Percentiles rank a stretch among this genome's conserved stretches.
Conservation (phyloP, 345 rosid genomes). For the Gynandropsis gynandra region DNA sequence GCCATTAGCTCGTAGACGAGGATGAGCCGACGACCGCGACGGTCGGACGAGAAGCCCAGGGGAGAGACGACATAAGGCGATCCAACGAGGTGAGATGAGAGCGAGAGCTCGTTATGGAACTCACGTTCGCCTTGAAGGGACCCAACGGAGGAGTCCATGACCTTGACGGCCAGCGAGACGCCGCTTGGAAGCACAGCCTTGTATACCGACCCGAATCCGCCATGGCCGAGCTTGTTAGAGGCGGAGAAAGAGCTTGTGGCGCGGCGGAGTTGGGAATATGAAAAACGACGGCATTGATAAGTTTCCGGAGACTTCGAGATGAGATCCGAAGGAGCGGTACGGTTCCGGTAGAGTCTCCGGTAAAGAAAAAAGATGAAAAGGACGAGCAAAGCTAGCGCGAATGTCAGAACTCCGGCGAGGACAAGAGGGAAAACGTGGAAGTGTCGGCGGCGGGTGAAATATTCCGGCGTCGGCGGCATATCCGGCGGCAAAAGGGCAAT, state of each 20-base stretch:
- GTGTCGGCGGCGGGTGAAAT: slow-evolving; percentile 16
- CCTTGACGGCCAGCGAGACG: slow-evolving; percentile 54
- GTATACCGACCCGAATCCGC: slow-evolving; percentile 82
- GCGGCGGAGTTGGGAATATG: slow-evolving; percentile 69
- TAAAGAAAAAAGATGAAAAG: slow-evolving; percentile 39
- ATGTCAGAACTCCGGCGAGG: slow-evolving; percentile 29
- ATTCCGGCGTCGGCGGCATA: slow-evolving; percentile 14
- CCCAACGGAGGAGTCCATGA: slow-evolving; percentile 49
- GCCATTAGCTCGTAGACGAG: slow-evolving; percentile 72
- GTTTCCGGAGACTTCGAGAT: slow-evolving; percentile 38
- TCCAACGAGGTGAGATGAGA: slow-evolving; percentile 49
- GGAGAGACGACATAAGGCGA: slow-evolving; percentile 62
- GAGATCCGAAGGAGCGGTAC: slow-evolving; percentile 73
- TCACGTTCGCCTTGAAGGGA: slow-evolving; percentile 71
- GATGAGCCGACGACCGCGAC: slow-evolving; percentile 38
- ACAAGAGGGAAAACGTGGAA: slow-evolving; percentile 29
- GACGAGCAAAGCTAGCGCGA: slow-evolving; percentile 37
- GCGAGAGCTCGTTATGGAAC: slow-evolving; percentile 71
- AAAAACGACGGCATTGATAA: slow-evolving; percentile 61
- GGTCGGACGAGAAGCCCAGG: slow-evolving; percentile 60
- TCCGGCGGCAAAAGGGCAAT: slow-evolving; percentile 57
- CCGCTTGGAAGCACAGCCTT: slow-evolving; percentile 43
- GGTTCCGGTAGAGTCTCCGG: slow-evolving; percentile 64
- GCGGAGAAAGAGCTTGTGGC: slow-evolving; percentile 68
- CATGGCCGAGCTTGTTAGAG: slow-evolving; percentile 79